Evolutionary conservation across 805 yeast genomes (phyloP).

Genomic region (Debaryomyces prosopidis): DNA sequence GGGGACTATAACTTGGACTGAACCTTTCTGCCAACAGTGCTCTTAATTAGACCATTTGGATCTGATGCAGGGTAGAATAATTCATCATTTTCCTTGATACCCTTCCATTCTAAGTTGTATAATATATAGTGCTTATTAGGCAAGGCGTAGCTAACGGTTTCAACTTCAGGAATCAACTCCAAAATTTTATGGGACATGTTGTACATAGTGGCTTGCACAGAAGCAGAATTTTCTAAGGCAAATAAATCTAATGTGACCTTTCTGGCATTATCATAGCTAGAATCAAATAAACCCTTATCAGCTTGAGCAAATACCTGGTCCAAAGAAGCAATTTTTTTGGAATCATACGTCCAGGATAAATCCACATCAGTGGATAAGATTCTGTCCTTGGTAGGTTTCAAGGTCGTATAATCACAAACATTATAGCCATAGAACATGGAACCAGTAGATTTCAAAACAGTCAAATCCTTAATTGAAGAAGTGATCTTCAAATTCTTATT

Average conservation of each 20-base stretch:
- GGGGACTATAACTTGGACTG: constrained; percentile 54
- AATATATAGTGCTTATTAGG: constrained; percentile 93
- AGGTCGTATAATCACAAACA: constrained; percentile 85
- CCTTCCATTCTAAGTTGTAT: constrained; percentile 82
- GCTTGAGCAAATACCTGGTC: constrained; percentile 50
- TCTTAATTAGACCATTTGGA: constrained; percentile 89
- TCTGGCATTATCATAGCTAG: constrained; percentile 61
- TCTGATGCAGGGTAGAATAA: constrained; percentile 87
- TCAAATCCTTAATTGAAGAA: constrained; percentile 76
- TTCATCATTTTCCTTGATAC: constrained; percentile 75
- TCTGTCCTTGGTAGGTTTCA: constrained; percentile 80
- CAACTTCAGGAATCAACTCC: constrained; percentile 53
- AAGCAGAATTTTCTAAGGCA: constrained; percentile 86
- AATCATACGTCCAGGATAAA: constrained; percentile 68
- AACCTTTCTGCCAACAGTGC: constrained; percentile 71
- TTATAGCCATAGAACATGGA: constrained; percentile 90
- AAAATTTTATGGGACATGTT: constrained; percentile 82
- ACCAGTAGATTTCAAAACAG: constrained; percentile 86
- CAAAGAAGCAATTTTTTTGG: constrained; percentile 50
- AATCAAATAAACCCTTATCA: constrained; percentile 65
- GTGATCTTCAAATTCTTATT: constrained; percentile 54
- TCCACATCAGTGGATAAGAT: constrained; percentile 85
- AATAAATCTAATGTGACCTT: constrained; percentile 71
- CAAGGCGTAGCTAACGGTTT: constrained; percentile 67
- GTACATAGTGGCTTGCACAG: constrained; percentile 96